Evolutionary conservation across 2,329 filamentous ascomycete species (phyloP), one percentile per base, ranked within the genome.

Genomic region (Orbilia blumenaviensis): DNA sequence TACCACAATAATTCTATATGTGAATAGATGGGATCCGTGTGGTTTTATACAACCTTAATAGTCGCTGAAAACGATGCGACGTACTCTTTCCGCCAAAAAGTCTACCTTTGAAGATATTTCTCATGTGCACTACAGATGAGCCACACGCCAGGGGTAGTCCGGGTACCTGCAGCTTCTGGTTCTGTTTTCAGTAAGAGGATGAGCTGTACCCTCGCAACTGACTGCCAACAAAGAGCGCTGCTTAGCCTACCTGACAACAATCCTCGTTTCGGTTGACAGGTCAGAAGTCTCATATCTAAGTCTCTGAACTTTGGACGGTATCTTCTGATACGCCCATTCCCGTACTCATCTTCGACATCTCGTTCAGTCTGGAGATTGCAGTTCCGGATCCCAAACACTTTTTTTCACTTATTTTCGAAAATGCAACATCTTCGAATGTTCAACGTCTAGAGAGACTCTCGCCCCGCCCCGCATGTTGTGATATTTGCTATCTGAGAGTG

Each of bases 121-220:
- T 18, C 32, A 23, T 38, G 38, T 56, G 25, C 48, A 36, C 2
- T 42, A 29, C 25, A 42, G 64, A 60, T 27, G 58, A 67, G 42
- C 54, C 52, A 54, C 18, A 16, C n/a, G 16, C 56, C 48, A 23
- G 48, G 60, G 46, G 12, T n/a, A 41, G 25, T 62, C 18, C 72
- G 72, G 72, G 72, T 76, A 76, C 72, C 72, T 69, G 72, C 72
- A 76, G 72, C 27, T 54, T 48, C 50, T 60, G 23, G 18, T 38
- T 27, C 56, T 41, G 56, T 61, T 62, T 61, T 61, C 56, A 54
- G 58, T 54, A 41, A 46, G 29, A 50, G 66, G 64, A 76, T 76
- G 72, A 76, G 72, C 58, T 76, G 72, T 76, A 69, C 63, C 32
- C 46, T 58, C 34, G 42, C n/a, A 54, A 44, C 38, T 50, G 23